Conservation (phyloP, 2,329 filamentous ascomycete genomes). For the Coniochaeta hoffmannii region DNA sequence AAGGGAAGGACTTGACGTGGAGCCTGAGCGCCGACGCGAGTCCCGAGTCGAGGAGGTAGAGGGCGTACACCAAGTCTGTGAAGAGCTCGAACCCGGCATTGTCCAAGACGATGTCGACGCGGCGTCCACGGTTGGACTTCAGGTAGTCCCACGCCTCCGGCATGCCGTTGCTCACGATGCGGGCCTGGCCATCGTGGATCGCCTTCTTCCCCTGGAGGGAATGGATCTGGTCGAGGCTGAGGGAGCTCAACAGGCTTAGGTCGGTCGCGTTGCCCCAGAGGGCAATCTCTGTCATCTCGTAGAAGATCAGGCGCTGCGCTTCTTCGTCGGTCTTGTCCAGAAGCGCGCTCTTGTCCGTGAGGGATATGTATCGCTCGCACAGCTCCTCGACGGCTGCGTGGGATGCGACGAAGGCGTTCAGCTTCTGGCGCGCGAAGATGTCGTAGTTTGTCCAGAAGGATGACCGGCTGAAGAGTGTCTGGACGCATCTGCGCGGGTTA, state of each 20-base stretch:
- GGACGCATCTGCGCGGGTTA: neutral
- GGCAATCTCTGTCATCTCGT: neutral
- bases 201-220: neutral
- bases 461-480: neutral
- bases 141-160: neutral
- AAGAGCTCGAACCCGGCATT: neutral
- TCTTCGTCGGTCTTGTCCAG: neutral
- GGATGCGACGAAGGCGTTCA: neutral
- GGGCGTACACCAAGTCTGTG: neutral
- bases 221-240: neutral
- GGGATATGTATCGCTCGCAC: neutral
- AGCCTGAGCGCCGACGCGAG: neutral
- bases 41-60: neutral
- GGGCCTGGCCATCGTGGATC: neutral
- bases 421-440: neutral
- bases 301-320: neutral
- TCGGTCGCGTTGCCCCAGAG: slow-evolving; percentile 1
- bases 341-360: neutral
- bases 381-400: neutral
- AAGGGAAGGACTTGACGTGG: neutral
- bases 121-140: neutral
- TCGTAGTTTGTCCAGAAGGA: neutral
- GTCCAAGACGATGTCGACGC: neutral
- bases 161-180: slow-evolving; percentile 1
- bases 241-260: neutral